Base-by-base conservation (phyloP, 2,329 filamentous ascomycete genomes). In the Sporothrix variecibatus region DNA sequence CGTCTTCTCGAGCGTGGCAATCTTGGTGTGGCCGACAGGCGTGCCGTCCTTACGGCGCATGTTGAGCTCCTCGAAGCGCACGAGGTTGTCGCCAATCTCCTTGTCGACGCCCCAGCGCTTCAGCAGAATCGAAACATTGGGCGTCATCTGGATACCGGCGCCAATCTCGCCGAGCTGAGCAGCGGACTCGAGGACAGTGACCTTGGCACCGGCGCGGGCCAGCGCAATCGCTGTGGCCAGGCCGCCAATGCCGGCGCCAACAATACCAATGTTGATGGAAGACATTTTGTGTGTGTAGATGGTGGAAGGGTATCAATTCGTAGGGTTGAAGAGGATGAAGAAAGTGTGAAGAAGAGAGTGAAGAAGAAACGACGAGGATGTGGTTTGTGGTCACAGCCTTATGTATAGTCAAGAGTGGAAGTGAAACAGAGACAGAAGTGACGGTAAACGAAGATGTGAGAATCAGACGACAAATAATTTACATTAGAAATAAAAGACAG, bases 121-220 rank as follows among this genome's bases (percentile, higher is more conserved):
- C 0, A 84, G 80, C 20, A 85, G 78, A 11, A 82, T 77, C 8
- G 83, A 80, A 6, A 81, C 82, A 72, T 84, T 85, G 0, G 84
- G 82, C 0, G 83, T 84, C 78, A 83, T 81, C 78, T 84, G 81
- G 49, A 81, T 81, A 17, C 80, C 80, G 8, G 81, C 81, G 11
- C 72, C 72, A 20, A 73, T 73, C 72, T 86, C 84, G 71, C 82
- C 82, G 9, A 85, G 80, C 77, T 83, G 80, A 70, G 77, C 77
- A 6, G 84, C 82, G 15, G 80, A 79, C 76, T 86, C 84, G 1
- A 85, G 78, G 0, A 85, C 81, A 0, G 82, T 84, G 2, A 85
- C 81, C 17, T 78, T 76, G 56, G 73, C 73, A 15, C 73, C 73
- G 38, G 82, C 81, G 7, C 81, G 78, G 31, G 82, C 81, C 43